Evolutionary conservation across 257 asterid genomes (phyloP), one percentile per base, ranked within the genome.

Genomic region (Solanum infundibuliforme): DNA sequence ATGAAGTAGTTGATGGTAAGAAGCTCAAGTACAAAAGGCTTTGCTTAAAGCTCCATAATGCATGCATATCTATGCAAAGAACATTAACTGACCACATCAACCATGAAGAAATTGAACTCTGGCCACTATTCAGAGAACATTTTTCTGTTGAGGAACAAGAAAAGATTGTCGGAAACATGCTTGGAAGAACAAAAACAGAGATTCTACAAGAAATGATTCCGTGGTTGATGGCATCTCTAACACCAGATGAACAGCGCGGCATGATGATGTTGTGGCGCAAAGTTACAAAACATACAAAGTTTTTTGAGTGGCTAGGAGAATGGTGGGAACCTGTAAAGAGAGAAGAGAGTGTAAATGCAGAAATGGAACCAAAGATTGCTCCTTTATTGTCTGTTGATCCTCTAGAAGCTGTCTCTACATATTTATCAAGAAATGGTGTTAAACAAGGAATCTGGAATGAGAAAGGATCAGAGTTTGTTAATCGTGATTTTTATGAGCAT

Each of bases 71-170:
- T 60, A 90, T 95, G 96, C 94, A 91, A 87, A 92, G 93, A 89
- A 93, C 94, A 75, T 83, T 96, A 20, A 89, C 94, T 8, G 97
- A 94, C 89, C 99, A 96, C 90, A 91, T 96, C 62, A 58, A 87
- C 84, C 95, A 92, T 32, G 98, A 95, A 91, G 99, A 95, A 87
- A 90, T 92, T 79, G 97, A 95, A 86, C 92, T 96, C 76, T 94
- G 93, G 87, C 94, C 95, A 55, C 89, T 93, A 90, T 95, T 95
- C 91, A 92, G 92, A 87, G 89, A 77, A 88, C 87, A 88, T 89
- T 96, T 96, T 90, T 92, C 99, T 74, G 87, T 75, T 65, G 92
- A 93, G 91, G 98, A 96, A 92, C 98, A 96, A 89, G 96, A 94
- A 88, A 95, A 91, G 92, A 91, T 95, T 58, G 90, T 96, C 34